These are phyloP conservation scores for Leishmania turanica DNA, from an alignment of 208 protist genomes.

Conservation along the genomic window DNA sequence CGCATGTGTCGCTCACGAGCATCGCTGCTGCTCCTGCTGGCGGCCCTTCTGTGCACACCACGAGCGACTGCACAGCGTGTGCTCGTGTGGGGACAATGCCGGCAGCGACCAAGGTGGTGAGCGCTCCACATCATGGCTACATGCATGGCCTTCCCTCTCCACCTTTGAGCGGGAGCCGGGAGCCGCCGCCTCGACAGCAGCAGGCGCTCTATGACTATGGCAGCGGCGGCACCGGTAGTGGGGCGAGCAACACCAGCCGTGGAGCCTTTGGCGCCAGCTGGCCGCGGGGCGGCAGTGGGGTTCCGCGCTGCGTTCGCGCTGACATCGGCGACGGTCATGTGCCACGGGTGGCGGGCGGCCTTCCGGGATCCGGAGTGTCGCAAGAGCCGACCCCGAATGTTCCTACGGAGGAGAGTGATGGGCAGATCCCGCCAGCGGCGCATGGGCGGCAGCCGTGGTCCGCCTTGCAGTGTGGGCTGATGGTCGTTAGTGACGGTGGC, in stretches of 20 bases:
- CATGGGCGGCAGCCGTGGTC: neutral
- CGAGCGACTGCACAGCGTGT: neutral
- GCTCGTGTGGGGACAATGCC: neutral
- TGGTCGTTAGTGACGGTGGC: neutral
- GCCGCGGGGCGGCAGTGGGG: neutral
- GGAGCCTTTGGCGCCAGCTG: neutral
- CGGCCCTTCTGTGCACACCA: neutral
- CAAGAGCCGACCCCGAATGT: neutral
- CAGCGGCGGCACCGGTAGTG: neutral
- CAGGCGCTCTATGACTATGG: neutral
- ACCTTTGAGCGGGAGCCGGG: neutral
- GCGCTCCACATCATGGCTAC: neutral
- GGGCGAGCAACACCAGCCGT: neutral
- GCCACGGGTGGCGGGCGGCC: constrained; percentile 8
- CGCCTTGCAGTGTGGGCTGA: neutral
- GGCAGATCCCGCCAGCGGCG: neutral
- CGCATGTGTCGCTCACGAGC: neutral
- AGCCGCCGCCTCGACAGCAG: neutral
- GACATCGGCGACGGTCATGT: neutral
- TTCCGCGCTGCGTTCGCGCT: neutral
- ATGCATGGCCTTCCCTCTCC: neutral
- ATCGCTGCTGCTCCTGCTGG: neutral
- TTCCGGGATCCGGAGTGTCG: constrained; percentile 6
- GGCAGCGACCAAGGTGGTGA: neutral
- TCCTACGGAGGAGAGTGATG: neutral